phyloP scores from a whole-genome alignment of 768 basidiomycete species.

The Cantharellus anzutake region DNA sequence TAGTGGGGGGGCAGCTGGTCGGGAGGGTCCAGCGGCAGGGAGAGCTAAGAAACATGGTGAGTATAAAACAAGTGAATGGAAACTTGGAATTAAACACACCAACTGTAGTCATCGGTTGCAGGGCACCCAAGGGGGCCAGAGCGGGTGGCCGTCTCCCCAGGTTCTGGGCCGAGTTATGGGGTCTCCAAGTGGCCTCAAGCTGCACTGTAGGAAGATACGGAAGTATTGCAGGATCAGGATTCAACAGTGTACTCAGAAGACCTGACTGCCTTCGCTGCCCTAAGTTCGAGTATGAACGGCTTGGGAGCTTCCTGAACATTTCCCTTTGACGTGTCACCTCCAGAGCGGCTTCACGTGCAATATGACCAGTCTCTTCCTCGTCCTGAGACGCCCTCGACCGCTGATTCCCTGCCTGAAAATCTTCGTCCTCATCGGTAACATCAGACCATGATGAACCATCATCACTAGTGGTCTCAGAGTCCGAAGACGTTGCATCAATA shows the following conservation, averaged over 20 bases:
- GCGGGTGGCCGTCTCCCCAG: conserved; percentile 6
- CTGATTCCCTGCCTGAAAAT: conserved; percentile 8
- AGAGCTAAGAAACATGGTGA: neutral
- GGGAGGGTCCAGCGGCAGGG: neutral
- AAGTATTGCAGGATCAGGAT: conserved; percentile 51
- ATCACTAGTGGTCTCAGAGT: conserved; percentile 20
- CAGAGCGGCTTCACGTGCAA: conserved; percentile 29
- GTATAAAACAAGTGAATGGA: neutral
- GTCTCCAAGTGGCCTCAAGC: conserved; percentile 20
- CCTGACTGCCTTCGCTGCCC: conserved; percentile 36
- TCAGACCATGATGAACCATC: conserved; percentile 23
- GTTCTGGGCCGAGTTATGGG: conserved; percentile 9
- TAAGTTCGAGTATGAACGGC: conserved; percentile 15
- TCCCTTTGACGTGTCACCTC: conserved; percentile 49
- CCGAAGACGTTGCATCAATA: conserved; percentile 22
- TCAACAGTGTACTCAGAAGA: conserved; percentile 46
- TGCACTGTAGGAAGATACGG: conserved; percentile 22
- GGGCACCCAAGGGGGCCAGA: neutral
- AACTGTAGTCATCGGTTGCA: conserved; percentile 1
- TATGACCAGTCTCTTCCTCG: conserved; percentile 15
- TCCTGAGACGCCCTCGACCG: conserved; percentile 11
- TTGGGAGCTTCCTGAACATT: conserved; percentile 23
- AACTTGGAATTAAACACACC: neutral
- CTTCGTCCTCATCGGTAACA: conserved; percentile 27
- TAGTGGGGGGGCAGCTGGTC: conserved; percentile 16